phyloP scores from a whole-genome alignment of 179 eudicot species.

The Sideroxylon spinosum region DNA sequence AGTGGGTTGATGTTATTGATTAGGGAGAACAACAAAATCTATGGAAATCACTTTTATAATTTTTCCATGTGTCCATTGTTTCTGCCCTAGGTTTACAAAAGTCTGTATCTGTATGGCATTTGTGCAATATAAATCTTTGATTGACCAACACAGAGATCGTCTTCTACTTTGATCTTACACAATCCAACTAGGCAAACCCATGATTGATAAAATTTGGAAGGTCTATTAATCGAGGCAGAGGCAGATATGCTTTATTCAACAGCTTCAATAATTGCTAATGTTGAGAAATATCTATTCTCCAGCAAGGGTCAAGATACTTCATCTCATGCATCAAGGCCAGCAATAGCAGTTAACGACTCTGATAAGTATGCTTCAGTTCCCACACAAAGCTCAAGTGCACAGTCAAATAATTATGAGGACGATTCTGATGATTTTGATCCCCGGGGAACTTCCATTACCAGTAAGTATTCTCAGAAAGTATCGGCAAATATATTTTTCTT shows the following conservation, averaged over 20 bases:
- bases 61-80: background rate
- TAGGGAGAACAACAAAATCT: background rate
- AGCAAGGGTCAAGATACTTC: constrained; percentile 50
- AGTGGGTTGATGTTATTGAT: constrained; percentile 8
- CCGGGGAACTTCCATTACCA: constrained; percentile 61
- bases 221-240: background rate
- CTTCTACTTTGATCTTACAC: constrained; percentile 8
- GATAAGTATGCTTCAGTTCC: constrained; percentile 36
- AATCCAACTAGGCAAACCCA: background rate
- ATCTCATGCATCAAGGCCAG: constrained; percentile 39
- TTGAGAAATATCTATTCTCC: constrained; percentile 29
- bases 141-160: background rate
- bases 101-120: background rate
- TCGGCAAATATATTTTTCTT: background rate
- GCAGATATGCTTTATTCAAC: constrained; percentile 4
- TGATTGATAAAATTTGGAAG: background rate
- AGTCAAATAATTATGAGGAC: constrained; percentile 51
- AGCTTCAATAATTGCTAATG: constrained; percentile 9
- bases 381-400: constrained; percentile 40
- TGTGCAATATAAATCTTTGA: background rate
- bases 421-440: constrained; percentile 94
- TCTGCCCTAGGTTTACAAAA: background rate
- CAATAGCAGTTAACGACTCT: constrained; percentile 29
- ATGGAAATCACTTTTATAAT: background rate
- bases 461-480: constrained; percentile 41